These are phyloP conservation scores for Cordia subcordata DNA, from an alignment of 257 asterid genomes.

Conservation along the genomic window DNA sequence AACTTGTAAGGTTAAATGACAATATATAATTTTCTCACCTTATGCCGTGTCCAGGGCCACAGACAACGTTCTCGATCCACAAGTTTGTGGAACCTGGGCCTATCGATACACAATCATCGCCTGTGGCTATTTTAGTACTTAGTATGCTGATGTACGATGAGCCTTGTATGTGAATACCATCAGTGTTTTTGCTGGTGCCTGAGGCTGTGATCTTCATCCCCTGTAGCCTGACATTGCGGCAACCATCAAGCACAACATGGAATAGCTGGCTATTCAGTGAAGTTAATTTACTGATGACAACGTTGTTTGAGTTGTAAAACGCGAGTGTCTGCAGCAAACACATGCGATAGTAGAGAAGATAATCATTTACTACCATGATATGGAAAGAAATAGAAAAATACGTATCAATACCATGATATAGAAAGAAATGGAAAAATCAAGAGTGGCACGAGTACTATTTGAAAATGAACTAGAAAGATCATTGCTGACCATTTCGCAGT, in stretches of 20 bases:
- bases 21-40: not conserved
- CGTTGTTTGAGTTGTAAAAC: conserved; percentile 10
- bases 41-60: conserved; percentile 19
- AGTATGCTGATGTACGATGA: conserved; percentile 1
- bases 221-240: conserved; percentile 4
- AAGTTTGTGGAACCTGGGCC: conserved; percentile 6
- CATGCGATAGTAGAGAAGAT: not conserved
- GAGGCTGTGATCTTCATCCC: conserved; percentile 4
- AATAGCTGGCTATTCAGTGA: conserved; percentile 14
- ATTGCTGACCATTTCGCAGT: too few species aligned
- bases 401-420: too few species aligned
- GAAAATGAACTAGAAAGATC: too few species aligned
- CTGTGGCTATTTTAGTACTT: conserved; percentile 2
- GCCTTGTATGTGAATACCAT: conserved; percentile 9
- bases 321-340: conserved; percentile 6
- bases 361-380: too few species aligned
- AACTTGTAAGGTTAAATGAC: too few species aligned
- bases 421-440: too few species aligned
- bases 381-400: too few species aligned
- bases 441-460: too few species aligned
- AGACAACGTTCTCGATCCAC: conserved; percentile 8
- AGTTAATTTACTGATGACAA: not conserved
- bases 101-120: conserved; percentile 15
- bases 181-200: conserved; percentile 11
- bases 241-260: conserved; percentile 8